Evolutionary conservation across 306 rosid species (phyloP).

Genomic region (Cercis canadensis): DNA sequence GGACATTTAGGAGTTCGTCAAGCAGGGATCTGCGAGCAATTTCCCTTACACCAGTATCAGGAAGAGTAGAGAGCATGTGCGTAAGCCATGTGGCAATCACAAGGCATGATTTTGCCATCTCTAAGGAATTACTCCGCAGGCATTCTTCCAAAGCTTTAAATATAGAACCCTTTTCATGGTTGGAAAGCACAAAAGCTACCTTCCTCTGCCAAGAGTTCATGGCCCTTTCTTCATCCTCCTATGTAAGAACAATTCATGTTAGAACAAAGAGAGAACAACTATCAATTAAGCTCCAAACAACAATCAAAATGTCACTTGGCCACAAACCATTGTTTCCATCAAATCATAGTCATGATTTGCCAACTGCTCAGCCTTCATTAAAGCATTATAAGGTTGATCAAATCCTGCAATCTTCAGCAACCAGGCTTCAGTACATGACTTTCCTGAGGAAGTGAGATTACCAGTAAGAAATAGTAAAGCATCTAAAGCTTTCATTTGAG

Average conservation of each 20-base stretch:
- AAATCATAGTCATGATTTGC: conserved; percentile 54
- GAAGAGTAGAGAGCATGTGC: conserved; percentile 79
- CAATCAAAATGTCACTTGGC: conserved; percentile 29
- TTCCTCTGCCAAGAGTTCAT: conserved; percentile 74
- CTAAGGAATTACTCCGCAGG: conserved; percentile 72
- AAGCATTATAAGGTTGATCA: conserved; percentile 75
- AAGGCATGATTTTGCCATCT: conserved; percentile 76
- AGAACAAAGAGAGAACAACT: conserved; percentile 29
- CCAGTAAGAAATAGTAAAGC: conserved; percentile 77
- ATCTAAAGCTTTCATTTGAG: conserved; percentile 73
- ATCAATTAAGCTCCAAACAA: conserved; percentile 33
- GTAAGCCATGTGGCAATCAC: conserved; percentile 88
- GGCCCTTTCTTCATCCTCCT: conserved; percentile 88
- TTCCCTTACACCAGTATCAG: conserved; percentile 76
- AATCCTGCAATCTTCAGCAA: conserved; percentile 87
- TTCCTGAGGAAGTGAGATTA: conserved; percentile 70
- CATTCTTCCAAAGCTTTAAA: conserved; percentile 86
- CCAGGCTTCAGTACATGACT: conserved; percentile 78
- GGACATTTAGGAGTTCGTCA: conserved; percentile 66
- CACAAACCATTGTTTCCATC: conserved; percentile 67
- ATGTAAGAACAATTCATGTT: conserved; percentile 30
- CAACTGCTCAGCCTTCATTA: conserved; percentile 65
- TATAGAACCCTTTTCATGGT: conserved; percentile 86
- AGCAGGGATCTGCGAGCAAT: conserved; percentile 80
- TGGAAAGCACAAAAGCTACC: conserved; percentile 79